Evolutionary conservation across 495 filamentous ascomycete genomes (phyloP).

Genomic region (Penicillium antarcticum): DNA sequence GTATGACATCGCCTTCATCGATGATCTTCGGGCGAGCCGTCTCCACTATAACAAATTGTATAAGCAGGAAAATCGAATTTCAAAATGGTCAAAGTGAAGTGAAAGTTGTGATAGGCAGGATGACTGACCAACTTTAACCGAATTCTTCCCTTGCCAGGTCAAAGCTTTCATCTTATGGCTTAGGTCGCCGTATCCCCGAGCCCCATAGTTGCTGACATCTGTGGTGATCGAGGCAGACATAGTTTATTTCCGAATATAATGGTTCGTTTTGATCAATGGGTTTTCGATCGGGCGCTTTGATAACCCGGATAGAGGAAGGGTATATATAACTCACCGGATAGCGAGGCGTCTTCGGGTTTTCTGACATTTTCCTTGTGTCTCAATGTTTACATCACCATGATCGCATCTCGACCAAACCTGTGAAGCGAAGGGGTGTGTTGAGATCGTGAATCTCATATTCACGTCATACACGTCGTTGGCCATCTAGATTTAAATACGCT

Average conservation of each 20-base stretch:
- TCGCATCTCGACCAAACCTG: neutral
- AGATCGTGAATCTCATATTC: neutral
- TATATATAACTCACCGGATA: slow-evolving; percentile 1
- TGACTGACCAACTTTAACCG: slow-evolving; percentile 16
- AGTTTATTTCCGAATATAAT: slow-evolving; percentile 4
- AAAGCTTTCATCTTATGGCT: slow-evolving; percentile 14
- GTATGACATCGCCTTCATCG: slow-evolving; percentile 69
- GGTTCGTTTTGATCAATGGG: neutral
- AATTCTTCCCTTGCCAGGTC: slow-evolving; percentile 19
- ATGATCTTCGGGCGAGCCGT: slow-evolving; percentile 61
- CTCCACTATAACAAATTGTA: slow-evolving; percentile 35
- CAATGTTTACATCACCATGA: slow-evolving; percentile 4
- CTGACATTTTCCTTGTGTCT: slow-evolving; percentile 4
- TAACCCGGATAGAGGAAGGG: neutral
- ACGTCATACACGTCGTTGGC: neutral
- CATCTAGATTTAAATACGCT: too few species aligned
- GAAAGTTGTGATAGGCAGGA: slow-evolving; percentile 1
- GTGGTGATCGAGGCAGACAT: slow-evolving; percentile 11
- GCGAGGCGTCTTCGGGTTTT: neutral
- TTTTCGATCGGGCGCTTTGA: neutral
- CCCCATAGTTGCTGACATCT: slow-evolving; percentile 13
- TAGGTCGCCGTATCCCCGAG: slow-evolving; percentile 1
- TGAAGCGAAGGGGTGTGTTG: neutral
- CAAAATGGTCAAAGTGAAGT: neutral
- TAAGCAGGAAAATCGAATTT: slow-evolving; percentile 1